These are phyloP conservation scores for Barnettozyma populi DNA, from an alignment of 805 yeast genomes.

Conservation along the genomic window DNA sequence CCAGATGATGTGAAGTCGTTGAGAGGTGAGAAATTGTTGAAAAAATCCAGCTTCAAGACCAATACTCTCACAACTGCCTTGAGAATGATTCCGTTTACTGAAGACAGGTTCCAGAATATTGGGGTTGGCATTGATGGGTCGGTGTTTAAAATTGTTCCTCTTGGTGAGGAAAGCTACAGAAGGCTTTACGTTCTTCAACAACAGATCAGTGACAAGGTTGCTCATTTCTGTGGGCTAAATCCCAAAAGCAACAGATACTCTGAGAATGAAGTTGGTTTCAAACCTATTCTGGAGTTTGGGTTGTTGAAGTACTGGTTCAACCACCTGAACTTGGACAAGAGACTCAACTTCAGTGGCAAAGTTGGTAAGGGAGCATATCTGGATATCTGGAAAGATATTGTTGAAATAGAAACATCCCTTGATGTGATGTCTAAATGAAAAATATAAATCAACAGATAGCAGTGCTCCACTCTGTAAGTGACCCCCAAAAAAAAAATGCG, in stretches of 20 bases:
- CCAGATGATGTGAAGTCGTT: conserved; percentile 85
- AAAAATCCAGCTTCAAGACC: conserved; percentile 63
- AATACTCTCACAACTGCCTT: conserved; percentile 57
- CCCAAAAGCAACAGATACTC: conserved; percentile 46
- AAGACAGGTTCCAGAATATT: conserved; percentile 50
- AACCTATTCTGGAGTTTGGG: conserved; percentile 63
- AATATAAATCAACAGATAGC: too few relatives aligned
- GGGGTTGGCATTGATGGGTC: conserved; percentile 82
- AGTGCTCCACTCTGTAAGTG: too few relatives aligned
- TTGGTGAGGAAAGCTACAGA: conserved; percentile 70
- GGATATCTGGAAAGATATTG: conserved; percentile 65
- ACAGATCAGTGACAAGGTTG: conserved; percentile 74
- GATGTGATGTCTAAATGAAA: conserved; percentile 2
- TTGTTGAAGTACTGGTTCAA: conserved; percentile 46
- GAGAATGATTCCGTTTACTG: conserved; percentile 35
- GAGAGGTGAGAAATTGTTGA: conserved; percentile 71
- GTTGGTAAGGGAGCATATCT: conserved; percentile 51
- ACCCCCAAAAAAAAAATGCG: too few relatives aligned
- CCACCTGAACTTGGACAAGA: conserved; percentile 51
- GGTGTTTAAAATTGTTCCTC: conserved; percentile 64
- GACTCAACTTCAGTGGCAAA: conserved; percentile 47
- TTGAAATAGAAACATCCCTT: conserved; percentile 45
- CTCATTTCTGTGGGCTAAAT: conserved; percentile 72
- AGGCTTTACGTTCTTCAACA: conserved; percentile 82
- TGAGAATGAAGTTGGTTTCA: conserved; percentile 34